phyloP scores from a whole-genome alignment of 495 filamentous ascomycete genomes.

The Tuber melanosporum region DNA sequence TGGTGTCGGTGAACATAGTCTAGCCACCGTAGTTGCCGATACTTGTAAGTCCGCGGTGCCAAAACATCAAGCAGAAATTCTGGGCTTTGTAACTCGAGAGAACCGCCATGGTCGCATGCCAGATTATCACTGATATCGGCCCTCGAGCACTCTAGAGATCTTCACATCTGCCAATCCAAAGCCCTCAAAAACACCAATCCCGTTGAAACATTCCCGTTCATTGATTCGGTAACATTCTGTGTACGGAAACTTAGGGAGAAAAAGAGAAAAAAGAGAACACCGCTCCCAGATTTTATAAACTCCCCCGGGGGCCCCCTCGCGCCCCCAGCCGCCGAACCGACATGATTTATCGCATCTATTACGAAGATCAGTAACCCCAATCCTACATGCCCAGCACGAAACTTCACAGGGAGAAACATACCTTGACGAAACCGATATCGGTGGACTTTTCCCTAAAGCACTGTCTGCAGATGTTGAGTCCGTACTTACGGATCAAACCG shows the following conservation, averaged over 20 bases:
- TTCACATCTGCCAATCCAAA: not conserved
- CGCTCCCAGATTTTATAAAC: not conserved
- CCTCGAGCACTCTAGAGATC: not conserved
- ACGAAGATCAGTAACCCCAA: not conserved
- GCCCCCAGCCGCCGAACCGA: not conserved
- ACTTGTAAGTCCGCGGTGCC: not conserved
- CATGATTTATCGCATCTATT: not conserved
- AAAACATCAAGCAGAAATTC: not conserved
- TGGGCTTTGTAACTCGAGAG: not conserved
- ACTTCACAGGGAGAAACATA: slow-evolving; percentile 46
- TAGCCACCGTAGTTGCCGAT: not conserved
- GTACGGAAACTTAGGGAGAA: not conserved
- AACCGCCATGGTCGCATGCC: not conserved
- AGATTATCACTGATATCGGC: not conserved
- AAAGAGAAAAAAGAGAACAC: not conserved
- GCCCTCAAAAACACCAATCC: not conserved
- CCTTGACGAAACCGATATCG: slow-evolving; percentile 98
- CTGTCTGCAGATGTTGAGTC: slow-evolving; percentile 98
- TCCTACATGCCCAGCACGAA: not conserved
- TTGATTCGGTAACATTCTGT: not conserved
- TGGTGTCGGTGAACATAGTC: not conserved
- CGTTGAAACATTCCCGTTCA: not conserved
- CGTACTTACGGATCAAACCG: slow-evolving; percentile 98
- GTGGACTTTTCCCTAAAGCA: slow-evolving; percentile 96
- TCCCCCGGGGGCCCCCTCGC: not conserved